Evolutionary conservation across 2,329 filamentous ascomycete species (phyloP).

Genomic region (Hortaea werneckii): DNA sequence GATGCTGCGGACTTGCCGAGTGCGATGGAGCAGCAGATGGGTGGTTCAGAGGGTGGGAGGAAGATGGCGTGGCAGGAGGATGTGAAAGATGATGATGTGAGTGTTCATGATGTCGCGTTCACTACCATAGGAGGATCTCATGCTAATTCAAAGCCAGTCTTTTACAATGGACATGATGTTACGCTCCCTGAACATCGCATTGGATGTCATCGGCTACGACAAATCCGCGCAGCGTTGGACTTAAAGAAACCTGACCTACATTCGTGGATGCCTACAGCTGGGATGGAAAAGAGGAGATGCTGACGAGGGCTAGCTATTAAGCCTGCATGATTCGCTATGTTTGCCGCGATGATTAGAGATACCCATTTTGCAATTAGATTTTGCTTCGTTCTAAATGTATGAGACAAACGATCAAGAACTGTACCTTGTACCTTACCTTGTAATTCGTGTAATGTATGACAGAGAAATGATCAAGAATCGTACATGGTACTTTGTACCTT

Average conservation of each 20-base stretch:
- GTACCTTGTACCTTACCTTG: no score
- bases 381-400: no score
- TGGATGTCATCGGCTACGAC: constrained; percentile 54
- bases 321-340: no score
- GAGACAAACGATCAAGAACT: no score
- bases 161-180: constrained; percentile 65
- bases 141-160: constrained; percentile 32
- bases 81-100: constrained; percentile 32
- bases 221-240: constrained; percentile 48
- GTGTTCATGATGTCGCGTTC: constrained; percentile 7
- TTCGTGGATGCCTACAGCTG: no score
- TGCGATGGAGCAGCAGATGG: constrained; percentile 29
- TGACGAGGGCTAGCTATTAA: no score
- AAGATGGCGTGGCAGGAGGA: constrained; percentile 20
- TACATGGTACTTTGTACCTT: no score
- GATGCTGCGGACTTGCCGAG: constrained; percentile 22
- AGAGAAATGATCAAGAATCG: no score
- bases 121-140: neutral
- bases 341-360: neutral
- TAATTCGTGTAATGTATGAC: no score
- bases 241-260: neutral
- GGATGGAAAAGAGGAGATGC: no score
- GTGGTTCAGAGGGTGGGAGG: constrained; percentile 26
- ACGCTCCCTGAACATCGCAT: constrained; percentile 52
- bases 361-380: neutral